These are phyloP conservation scores for Globisporangium echinulatum DNA, from an alignment of 352 stramenopile species.

Conservation along the genomic window DNA sequence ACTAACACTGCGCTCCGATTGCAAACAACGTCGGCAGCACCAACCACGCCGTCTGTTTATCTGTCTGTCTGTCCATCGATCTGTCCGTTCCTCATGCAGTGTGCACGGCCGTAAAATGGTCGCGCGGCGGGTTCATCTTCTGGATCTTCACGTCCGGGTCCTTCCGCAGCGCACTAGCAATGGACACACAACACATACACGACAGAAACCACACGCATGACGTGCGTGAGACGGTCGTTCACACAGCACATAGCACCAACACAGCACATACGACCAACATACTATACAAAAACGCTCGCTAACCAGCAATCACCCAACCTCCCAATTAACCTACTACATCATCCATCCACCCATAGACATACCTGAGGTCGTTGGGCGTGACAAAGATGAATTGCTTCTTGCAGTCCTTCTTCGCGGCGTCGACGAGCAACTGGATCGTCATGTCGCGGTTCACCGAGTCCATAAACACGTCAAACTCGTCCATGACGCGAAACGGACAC, in stretches of 20 bases:
- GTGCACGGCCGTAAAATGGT: constrained; percentile 44
- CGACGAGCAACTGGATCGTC: constrained; percentile 92
- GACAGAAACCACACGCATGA: neutral
- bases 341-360: constrained; percentile 4
- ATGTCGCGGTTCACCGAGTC: constrained; percentile 95
- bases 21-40: no score
- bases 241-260: no score
- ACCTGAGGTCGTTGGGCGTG: constrained; percentile 85
- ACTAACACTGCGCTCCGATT: no score
- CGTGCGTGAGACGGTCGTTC: no score
- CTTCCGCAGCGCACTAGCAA: constrained; percentile 50
- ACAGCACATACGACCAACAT: no score
- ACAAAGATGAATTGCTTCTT: constrained; percentile 89
- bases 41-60: no score
- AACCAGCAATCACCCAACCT: constrained; percentile 2
- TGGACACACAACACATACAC: neutral
- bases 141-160: constrained; percentile 84
- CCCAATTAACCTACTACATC: constrained; percentile 1
- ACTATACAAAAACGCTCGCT: neutral
- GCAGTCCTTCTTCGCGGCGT: constrained; percentile 65
- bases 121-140: constrained; percentile 81
- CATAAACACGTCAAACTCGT: constrained; percentile 99
- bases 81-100: neutral
- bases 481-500: constrained; percentile 95
- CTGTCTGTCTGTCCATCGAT: no score